These are phyloP conservation scores for Xylaria sp. DNA, from an alignment of 2,329 filamentous ascomycete species.

Conservation along the genomic window DNA sequence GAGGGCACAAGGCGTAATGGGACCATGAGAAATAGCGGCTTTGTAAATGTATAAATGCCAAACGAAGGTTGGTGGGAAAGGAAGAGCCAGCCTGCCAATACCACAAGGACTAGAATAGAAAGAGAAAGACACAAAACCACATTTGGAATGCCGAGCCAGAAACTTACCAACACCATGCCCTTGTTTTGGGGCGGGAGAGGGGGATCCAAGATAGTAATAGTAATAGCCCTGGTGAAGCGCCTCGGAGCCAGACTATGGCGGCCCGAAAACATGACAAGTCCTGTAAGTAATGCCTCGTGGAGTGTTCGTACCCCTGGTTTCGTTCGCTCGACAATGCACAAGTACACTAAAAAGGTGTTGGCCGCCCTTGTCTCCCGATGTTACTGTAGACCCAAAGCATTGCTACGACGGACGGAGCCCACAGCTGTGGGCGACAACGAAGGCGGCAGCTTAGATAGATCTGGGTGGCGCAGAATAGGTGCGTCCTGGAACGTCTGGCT, in stretches of 20 bases:
- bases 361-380: neutral
- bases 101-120: constrained; percentile 11
- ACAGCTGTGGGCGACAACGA: neutral
- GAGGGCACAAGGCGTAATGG: neutral
- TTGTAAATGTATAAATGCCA: constrained; percentile 19
- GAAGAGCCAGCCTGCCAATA: constrained; percentile 19
- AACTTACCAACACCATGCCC: neutral
- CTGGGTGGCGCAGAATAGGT: no score
- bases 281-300: neutral
- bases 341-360: neutral
- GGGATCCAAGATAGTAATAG: constrained; percentile 10
- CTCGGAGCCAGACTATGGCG: constrained; percentile 1
- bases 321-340: constrained; percentile 5
- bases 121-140: constrained; percentile 12
- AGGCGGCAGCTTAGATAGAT: no score
- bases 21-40: constrained; percentile 4
- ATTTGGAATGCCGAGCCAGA: constrained; percentile 19
- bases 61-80: constrained; percentile 18
- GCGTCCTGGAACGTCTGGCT: neutral
- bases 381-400: neutral
- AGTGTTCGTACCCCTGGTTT: constrained; percentile 11
- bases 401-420: no score
- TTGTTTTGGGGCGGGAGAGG: no score
- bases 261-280: constrained; percentile 8
- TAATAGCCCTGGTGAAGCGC: neutral